Conservation (phyloP, 805 yeast genomes). For the Candida nitratophila region DNA sequence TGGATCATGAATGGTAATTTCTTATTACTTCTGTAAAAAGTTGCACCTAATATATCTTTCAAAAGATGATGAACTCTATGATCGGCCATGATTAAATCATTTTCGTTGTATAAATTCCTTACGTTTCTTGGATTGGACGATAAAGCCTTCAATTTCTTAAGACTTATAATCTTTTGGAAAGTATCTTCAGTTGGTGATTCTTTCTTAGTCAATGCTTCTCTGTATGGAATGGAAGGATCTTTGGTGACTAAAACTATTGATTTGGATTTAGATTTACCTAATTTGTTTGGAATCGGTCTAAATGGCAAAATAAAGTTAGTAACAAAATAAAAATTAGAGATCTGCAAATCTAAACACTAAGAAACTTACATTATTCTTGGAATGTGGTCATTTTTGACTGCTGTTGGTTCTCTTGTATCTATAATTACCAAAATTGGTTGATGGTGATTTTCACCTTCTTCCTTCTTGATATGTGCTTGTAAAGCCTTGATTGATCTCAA, state of each 20-base stretch:
- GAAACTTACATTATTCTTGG: conserved; percentile 43
- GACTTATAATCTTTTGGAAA: conserved; percentile 54
- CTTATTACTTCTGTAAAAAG: conserved; percentile 56
- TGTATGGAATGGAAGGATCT: conserved; percentile 59
- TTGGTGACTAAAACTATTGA: conserved; percentile 60
- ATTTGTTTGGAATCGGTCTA: conserved; percentile 43
- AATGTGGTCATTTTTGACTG: conserved; percentile 37
- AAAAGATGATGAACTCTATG: conserved; percentile 56
- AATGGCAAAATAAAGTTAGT: neutral
- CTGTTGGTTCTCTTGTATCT: conserved; percentile 39
- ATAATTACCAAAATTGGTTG: conserved; percentile 35
- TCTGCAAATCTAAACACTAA: neutral
- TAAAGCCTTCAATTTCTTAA: conserved; percentile 46
- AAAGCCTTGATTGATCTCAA: conserved; percentile 23
- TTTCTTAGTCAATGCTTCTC: conserved; percentile 38
- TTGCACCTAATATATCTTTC: conserved; percentile 48
- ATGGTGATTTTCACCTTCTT: conserved; percentile 15
- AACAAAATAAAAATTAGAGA: neutral
- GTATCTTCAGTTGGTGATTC: conserved; percentile 52
- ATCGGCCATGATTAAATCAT: conserved; percentile 65
- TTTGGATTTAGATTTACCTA: conserved; percentile 41
- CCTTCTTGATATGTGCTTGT: conserved; percentile 20
- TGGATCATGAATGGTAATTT: conserved; percentile 64
- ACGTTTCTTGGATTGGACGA: conserved; percentile 36
- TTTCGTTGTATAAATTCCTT: conserved; percentile 47